Percentiles rank a stretch among this genome's conserved stretches.
Conservation (phyloP, 192 early-diverging fungal species). For the Geranomyces michiganensis region DNA sequence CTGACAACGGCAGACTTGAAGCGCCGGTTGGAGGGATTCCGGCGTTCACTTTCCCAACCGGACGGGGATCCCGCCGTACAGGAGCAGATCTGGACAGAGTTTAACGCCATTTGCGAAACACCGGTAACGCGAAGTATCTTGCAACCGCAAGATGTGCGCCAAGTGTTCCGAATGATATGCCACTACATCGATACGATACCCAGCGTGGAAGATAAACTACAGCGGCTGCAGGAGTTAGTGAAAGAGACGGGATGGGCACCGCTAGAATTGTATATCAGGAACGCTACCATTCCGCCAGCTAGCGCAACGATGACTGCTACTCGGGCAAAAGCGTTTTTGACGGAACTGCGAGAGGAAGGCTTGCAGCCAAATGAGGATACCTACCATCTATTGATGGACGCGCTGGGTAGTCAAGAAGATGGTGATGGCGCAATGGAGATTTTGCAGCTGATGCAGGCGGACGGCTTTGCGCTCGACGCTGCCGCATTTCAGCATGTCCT, state of each 20-base stretch:
- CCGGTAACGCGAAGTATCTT: not conserved
- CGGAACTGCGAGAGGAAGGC: constrained; percentile 1
- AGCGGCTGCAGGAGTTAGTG: not conserved
- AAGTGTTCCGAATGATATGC: constrained; percentile 7
- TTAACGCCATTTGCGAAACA: constrained; percentile 2
- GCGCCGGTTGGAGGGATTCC: not conserved
- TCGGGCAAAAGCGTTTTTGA: not conserved
- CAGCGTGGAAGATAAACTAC: constrained; percentile 15
- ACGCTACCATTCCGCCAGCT: constrained; percentile 8
- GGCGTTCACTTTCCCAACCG: not conserved
- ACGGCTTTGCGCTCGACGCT: constrained; percentile 4
- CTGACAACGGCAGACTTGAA: constrained; percentile 8
- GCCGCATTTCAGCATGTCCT: constrained; percentile 11
- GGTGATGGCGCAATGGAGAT: constrained; percentile 16
- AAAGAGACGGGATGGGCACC: constrained; percentile 3
- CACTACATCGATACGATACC: not conserved
- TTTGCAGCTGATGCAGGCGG: not conserved
- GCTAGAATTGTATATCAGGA: constrained; percentile 19
- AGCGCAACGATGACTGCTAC: not conserved
- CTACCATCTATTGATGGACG: constrained; percentile 20
- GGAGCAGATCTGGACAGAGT: not conserved
- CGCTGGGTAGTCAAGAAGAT: constrained; percentile 8
- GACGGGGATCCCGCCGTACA: not conserved
- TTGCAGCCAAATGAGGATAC: constrained; percentile 12
- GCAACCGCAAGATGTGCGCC: not conserved